Evolutionary conservation across 306 rosid species (phyloP), one percentile per base, ranked within the genome.

Genomic region (Dalbergia oliveri): DNA sequence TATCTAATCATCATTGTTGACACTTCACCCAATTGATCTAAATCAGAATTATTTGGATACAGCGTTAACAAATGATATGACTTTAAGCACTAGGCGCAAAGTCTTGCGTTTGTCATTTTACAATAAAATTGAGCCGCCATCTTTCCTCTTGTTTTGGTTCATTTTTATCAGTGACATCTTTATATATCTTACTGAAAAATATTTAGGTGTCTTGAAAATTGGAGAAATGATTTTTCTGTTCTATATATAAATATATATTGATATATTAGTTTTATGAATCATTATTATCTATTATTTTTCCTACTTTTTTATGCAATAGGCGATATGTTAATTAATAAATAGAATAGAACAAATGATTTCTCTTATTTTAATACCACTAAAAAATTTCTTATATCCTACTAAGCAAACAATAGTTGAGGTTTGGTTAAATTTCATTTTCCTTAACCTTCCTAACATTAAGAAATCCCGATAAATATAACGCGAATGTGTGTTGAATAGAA

Each of bases 401-500:
- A 68, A 67, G 60, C 50, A 82, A 75, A 69, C 60, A 75, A 76
- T 26, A 75, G 69, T 41, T 51, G 53, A 31, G 63, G 78, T 51
- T 82, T 44, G 86, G 86, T 71, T 43, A 56, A 54, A 64, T 54
- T 71, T 83, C 86, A 77, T 56, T 83, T 82, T 83, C 79, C 39
- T 54, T 72, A 63, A 37, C 64, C 82, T 9, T 14, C 49, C 43
- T 14, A 57, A 18, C 64, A 16, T 45, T 76, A 69, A 76, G 69
- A 43, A 69, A 76, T 41, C 43, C 59, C 18, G 57, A 13, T 51
- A 59, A 35, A 51, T 61, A 47, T 50, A 69, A 23, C 26, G 49
- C 50, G 16, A 75, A 44, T 73, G 34, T 37, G 49, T 41, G 37
- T 57, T 5, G 14, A 12, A 39, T 67, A 57, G 23, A 78, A 67